Conservation (phyloP, 1,284 basidiomycete species). For the Gymnopus androsaceus region DNA sequence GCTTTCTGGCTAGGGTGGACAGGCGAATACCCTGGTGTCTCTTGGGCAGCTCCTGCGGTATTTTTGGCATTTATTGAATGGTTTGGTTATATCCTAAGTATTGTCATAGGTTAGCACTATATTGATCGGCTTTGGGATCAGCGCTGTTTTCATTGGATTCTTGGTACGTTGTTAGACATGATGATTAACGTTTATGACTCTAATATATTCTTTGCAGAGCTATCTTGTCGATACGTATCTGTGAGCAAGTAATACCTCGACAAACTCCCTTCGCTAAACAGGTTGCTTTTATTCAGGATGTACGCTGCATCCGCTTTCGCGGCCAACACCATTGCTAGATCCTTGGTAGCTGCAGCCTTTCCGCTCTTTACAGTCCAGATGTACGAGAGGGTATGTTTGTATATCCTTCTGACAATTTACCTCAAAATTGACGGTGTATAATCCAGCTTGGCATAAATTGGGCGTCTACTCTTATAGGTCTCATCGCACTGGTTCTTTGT, state of each 20-base stretch:
- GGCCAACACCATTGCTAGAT: constrained; percentile 70
- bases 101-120: constrained; percentile 40
- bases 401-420: background rate
- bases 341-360: constrained; percentile 65
- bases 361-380: constrained; percentile 52
- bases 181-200: constrained; percentile 2
- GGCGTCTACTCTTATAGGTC: constrained; percentile 30
- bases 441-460: constrained; percentile 17
- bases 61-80: background rate
- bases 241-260: too few species aligned
- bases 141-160: constrained; percentile 64
- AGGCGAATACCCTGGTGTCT: constrained; percentile 54
- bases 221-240: constrained; percentile 67
- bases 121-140: constrained; percentile 53
- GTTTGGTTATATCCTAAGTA: too few species aligned
- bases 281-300: too few species aligned
- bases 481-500: constrained; percentile 49
- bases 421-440: background rate
- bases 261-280: too few species aligned
- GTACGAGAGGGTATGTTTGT: constrained; percentile 13
- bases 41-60: constrained; percentile 63
- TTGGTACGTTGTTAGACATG: constrained; percentile 44
- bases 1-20: constrained; percentile 70
- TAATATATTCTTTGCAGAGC: constrained; percentile 36
- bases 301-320: constrained; percentile 74